phyloP scores from a whole-genome alignment of 305 asterid species.

The Striga hermonthica region DNA sequence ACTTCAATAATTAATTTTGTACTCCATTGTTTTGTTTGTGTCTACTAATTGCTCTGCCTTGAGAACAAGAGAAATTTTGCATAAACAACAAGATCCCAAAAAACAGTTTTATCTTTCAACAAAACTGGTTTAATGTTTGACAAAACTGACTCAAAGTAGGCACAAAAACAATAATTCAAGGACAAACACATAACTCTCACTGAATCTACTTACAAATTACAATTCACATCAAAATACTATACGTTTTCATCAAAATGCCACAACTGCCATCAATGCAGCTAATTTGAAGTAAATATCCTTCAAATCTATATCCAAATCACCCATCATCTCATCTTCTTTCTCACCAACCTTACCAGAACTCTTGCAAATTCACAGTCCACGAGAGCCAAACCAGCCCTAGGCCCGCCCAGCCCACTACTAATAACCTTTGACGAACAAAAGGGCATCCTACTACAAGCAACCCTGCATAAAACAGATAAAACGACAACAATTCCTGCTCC shows the following conservation, averaged over 20 bases:
- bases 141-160: conserved; percentile 1
- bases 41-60: conserved; percentile 4
- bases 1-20: conserved; percentile 35
- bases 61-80: too few species aligned
- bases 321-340: conserved; percentile 61
- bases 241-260: conserved; percentile 22
- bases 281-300: conserved; percentile 67
- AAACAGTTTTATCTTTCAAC: too few species aligned
- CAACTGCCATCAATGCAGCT: conserved; percentile 56
- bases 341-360: conserved; percentile 36
- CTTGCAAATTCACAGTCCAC: conserved; percentile 68
- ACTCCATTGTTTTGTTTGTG: background rate
- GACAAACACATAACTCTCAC: conserved; percentile 28
- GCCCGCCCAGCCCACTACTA: conserved; percentile 77
- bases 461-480: conserved; percentile 59
- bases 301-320: conserved; percentile 52
- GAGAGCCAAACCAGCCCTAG: conserved; percentile 89
- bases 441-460: conserved; percentile 53
- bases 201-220: background rate
- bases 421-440: conserved; percentile 54
- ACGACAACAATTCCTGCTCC: conserved; percentile 88
- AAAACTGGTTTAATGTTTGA: background rate
- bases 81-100: too few species aligned
- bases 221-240: background rate
- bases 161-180: background rate